Evolutionary conservation across 495 filamentous ascomycete genomes (phyloP).

Genomic region (Trichoderma erinaceum): DNA sequence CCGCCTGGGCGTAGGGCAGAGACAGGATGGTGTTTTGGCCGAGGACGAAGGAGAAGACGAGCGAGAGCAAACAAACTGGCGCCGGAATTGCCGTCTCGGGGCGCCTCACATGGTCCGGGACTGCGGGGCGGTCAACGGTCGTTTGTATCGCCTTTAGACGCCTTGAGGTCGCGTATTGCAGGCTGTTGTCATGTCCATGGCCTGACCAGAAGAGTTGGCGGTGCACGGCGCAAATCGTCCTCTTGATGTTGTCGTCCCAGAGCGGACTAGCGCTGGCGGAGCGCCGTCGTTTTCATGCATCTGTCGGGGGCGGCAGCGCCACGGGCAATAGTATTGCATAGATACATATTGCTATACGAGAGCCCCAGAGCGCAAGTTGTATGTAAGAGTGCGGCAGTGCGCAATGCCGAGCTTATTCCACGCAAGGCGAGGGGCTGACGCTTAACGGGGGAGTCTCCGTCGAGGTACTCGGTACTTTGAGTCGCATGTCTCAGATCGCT

Average conservation of each 20-base stretch:
- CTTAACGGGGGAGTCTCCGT: not conserved
- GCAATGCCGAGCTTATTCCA: not conserved
- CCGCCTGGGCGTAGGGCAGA: not conserved
- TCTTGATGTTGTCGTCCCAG: slow-evolving; percentile 3
- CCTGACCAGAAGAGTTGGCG: slow-evolving; percentile 4
- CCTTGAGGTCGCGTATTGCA: slow-evolving; percentile 1
- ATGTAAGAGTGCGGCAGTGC: not conserved
- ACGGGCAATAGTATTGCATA: not conserved
- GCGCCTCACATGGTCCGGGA: slow-evolving; percentile 6
- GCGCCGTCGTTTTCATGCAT: not conserved
- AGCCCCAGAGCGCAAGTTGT: not conserved
- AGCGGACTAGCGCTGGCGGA: not conserved
- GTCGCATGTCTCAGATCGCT: not conserved
- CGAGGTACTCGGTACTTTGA: not conserved
- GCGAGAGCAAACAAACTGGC: not conserved
- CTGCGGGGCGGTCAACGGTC: slow-evolving; percentile 3
- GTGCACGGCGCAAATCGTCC: slow-evolving; percentile 10
- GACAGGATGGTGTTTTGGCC: not conserved
- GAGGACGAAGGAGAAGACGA: not conserved
- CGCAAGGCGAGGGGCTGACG: not conserved
- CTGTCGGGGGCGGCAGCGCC: not conserved
- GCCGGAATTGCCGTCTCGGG: not conserved
- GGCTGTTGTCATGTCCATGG: slow-evolving; percentile 6
- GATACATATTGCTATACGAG: not conserved
- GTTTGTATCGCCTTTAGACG: not conserved